These are phyloP conservation scores for Chloris gayana DNA, from an alignment of 176 grass and related monocot genomes.

Conservation along the genomic window DNA sequence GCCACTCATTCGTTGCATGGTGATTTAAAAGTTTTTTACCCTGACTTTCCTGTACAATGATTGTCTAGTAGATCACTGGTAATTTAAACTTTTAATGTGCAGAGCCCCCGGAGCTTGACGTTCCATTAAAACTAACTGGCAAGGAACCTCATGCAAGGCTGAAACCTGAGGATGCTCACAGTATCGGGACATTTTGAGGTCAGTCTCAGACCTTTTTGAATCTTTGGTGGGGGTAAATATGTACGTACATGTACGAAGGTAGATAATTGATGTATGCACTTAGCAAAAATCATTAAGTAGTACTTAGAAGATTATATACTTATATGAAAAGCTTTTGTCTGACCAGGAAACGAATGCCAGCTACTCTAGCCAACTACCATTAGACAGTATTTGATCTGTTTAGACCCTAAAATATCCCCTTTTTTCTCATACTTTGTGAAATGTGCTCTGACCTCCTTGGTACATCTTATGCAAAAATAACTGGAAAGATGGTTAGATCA, in stretches of 20 bases:
- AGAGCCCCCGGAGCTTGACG: conserved; percentile 84
- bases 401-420: not conserved
- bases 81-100: conserved; percentile 42
- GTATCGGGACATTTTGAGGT: conserved; percentile 72
- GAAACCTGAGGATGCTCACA: conserved; percentile 47
- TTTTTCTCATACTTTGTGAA: not conserved
- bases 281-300: not conserved
- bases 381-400: not conserved
- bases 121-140: conserved; percentile 67
- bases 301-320: not conserved
- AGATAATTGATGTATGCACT: not conserved
- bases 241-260: not conserved
- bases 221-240: not conserved
- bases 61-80: conserved; percentile 20
- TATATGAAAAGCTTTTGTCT: not conserved
- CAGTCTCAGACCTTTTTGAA: not conserved
- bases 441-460: not conserved
- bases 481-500: not conserved
- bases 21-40: conserved; percentile 53
- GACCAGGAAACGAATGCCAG: not conserved
- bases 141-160: conserved; percentile 53
- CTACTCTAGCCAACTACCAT: not conserved
- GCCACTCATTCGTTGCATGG: conserved; percentile 98
- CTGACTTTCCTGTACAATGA: not conserved
- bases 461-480: not conserved